phyloP scores from a whole-genome alignment of 1,139 yeast species.

The Hansenula sp. region DNA sequence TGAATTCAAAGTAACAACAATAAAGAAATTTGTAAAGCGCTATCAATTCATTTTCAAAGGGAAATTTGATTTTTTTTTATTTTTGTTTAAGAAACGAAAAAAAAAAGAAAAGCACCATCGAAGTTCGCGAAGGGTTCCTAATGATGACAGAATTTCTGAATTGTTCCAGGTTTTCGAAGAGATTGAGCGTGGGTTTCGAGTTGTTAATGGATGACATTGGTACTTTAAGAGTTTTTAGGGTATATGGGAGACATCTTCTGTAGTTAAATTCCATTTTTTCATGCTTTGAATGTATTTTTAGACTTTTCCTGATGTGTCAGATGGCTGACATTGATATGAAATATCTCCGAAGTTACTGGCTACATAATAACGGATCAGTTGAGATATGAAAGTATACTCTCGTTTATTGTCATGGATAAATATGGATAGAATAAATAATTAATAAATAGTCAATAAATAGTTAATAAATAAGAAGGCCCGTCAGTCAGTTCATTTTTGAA shows the following conservation, averaged over 20 bases:
- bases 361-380: background rate
- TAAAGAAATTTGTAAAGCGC: background rate
- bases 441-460: slow-evolving; percentile 1
- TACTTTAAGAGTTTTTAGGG: too few relatives aligned
- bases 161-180: background rate
- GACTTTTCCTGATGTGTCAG: too few relatives aligned
- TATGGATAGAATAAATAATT: background rate
- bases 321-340: background rate
- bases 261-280: too few relatives aligned
- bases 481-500: slow-evolving; percentile 10
- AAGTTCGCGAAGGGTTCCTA: too few relatives aligned
- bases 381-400: background rate
- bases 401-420: background rate
- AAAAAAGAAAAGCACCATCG: background rate
- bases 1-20: background rate
- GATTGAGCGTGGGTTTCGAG: too few relatives aligned
- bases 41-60: background rate
- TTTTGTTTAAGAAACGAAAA: background rate
- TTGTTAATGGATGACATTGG: too few relatives aligned
- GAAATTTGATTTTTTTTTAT: background rate
- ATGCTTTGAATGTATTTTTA: too few relatives aligned
- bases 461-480: background rate
- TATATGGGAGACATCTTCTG: too few relatives aligned
- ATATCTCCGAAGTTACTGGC: slow-evolving; percentile 3
- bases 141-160: too few relatives aligned